Evolutionary conservation across 2,329 filamentous ascomycete genomes (phyloP).

Genomic region (Colletotrichum lentis): DNA sequence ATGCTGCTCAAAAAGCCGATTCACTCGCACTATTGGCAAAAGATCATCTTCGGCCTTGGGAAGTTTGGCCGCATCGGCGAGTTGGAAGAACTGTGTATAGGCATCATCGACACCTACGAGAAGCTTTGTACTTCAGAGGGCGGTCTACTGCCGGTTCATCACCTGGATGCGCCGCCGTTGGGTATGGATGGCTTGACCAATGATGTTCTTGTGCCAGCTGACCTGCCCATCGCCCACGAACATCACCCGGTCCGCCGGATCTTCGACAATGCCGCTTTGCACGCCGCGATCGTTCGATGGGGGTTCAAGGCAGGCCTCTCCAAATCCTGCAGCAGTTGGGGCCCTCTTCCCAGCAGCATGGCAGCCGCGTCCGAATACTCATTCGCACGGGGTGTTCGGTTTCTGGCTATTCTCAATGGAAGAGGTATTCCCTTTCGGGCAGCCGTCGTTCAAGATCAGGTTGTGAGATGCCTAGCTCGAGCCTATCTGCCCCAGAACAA

Average conservation of each 20-base stretch:
- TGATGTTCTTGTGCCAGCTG: constrained; percentile 45
- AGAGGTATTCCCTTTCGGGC: constrained; percentile 48
- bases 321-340: neutral
- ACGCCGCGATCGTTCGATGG: constrained; percentile 55
- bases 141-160: constrained; percentile 54
- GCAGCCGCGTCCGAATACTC: constrained; percentile 43
- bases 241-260: constrained; percentile 59
- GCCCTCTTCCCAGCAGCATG: neutral
- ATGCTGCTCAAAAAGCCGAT: constrained; percentile 40
- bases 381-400: constrained; percentile 49
- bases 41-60: constrained; percentile 55
- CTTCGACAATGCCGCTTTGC: constrained; percentile 51
- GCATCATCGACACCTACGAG: constrained; percentile 53
- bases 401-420: constrained; percentile 48
- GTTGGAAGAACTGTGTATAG: constrained; percentile 54
- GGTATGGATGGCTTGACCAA: neutral
- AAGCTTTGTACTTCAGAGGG: constrained; percentile 40
- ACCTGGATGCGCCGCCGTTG: constrained; percentile 51
- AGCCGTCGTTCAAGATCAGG: constrained; percentile 24
- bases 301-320: constrained; percentile 53
- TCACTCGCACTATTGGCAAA: constrained; percentile 53
- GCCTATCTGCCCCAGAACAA: neutral
- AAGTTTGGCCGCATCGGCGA: constrained; percentile 55
- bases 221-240: constrained; percentile 52
- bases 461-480: constrained; percentile 24